Evolutionary conservation across 2,329 filamentous ascomycete genomes (phyloP), one percentile per base, ranked within the genome.

Genomic region (Ceratocystis variospora): DNA sequence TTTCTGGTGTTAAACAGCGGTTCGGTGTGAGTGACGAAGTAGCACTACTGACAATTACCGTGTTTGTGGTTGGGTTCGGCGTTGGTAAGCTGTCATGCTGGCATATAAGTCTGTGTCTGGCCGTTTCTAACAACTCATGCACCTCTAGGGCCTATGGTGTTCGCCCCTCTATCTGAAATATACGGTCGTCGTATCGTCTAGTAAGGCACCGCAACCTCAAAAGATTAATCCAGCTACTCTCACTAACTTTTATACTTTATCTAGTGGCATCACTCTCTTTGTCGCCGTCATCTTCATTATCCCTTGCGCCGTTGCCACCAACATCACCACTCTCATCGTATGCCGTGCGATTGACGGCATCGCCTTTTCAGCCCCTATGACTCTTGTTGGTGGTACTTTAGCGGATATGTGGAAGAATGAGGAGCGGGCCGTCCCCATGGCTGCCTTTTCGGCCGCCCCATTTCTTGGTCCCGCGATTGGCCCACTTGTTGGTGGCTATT

Each of bases 361-460:
- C 66, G 88, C 88, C 5, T 93, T 93, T 73, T 91, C 87, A 10
- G 89, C 89, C 0, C 89, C 90, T 1, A 93, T 95, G 87, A 93
- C 89, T 0, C 80, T 94, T 0, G 89, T 92, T 7, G 90, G 89
- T 55, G 90, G 90, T 7, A 93, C 88, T 0, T 76, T 95, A 5
- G 87, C 89, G 10, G 90, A 95, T 76, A 75, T 94, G n/a, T 95
- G 89, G 89, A 84, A 77, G 68, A 89, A 86, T 63, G 89, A 94
- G 73, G 89, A 95, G 75, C 82, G 90, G 64, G 90, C 89, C 71
- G 87, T 94, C 1, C 88, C 90, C 19, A 94, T 95, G 89, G 89
- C 89, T 2, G 87, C 88, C 17, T 95, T 94, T 74, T 87, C 83
- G 12, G 89, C 89, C 1, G 89, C 89, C 0, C 90, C 90, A 0